Conservation (phyloP, 768 basidiomycete genomes). For the Tylopilus intermedius region DNA sequence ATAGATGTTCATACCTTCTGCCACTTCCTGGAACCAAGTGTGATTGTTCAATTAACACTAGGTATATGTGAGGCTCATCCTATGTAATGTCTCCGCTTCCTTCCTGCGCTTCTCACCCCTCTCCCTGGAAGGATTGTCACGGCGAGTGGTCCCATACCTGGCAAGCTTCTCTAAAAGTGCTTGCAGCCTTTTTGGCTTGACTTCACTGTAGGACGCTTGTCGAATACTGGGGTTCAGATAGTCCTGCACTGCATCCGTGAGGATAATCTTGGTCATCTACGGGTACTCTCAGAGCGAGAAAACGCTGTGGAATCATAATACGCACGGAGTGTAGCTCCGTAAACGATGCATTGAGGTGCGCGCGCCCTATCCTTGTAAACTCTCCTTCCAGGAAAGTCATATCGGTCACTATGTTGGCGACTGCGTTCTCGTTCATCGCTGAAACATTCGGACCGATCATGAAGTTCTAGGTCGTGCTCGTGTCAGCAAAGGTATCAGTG, state of each 20-base stretch:
- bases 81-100: constrained; percentile 73
- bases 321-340: constrained; percentile 73
- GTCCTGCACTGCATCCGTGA: constrained; percentile 70
- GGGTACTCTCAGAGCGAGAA: constrained; percentile 5
- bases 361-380: constrained; percentile 67
- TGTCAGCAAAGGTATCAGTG: constrained; percentile 1
- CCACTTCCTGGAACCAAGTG: constrained; percentile 5
- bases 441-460: constrained; percentile 69
- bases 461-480: constrained; percentile 51
- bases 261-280: constrained; percentile 68
- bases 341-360: constrained; percentile 68
- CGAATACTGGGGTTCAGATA: constrained; percentile 71
- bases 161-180: constrained; percentile 76
- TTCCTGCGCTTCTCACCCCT: constrained; percentile 66
- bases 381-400: constrained; percentile 87
- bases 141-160: constrained; percentile 57
- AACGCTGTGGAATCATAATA: constrained; percentile 1
- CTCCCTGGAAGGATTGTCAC: constrained; percentile 57
- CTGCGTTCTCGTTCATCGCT: constrained; percentile 84
- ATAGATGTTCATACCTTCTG: constrained; percentile 16
- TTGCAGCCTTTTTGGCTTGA: constrained; percentile 70
- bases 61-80: constrained; percentile 35
- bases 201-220: constrained; percentile 57
- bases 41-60: constrained; percentile 5
- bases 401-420: constrained; percentile 82